Conservation (phyloP, 2,329 filamentous ascomycete species). For the Fusarium sublunatum region DNA sequence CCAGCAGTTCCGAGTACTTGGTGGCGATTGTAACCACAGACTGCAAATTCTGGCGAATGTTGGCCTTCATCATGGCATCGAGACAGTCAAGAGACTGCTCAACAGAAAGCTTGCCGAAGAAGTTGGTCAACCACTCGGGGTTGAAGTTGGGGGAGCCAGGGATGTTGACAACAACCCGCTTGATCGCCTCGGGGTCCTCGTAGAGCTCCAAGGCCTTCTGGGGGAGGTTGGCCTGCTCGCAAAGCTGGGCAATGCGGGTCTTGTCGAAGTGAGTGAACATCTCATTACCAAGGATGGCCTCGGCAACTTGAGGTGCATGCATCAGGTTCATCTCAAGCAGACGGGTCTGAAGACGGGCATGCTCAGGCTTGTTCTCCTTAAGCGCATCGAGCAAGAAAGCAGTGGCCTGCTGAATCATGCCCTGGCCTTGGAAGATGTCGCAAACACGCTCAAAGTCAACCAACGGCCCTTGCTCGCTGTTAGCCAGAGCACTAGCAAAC, state of each 20-base stretch:
- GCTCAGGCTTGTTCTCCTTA: conserved; percentile 93
- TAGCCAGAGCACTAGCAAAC: conserved; percentile 92
- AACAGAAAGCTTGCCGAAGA: conserved; percentile 93
- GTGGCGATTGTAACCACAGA: conserved; percentile 95
- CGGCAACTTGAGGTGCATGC: conserved; percentile 96
- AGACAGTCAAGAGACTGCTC: conserved; percentile 95
- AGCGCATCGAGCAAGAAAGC: conserved; percentile 97
- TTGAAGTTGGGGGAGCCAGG: conserved; percentile 85
- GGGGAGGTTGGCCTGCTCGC: conserved; percentile 89
- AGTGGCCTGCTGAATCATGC: conserved; percentile 96
- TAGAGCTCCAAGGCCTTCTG: conserved; percentile 94
- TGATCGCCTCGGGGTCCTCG: conserved; percentile 88
- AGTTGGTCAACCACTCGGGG: conserved; percentile 89
- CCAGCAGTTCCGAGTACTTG: conserved; percentile 96
- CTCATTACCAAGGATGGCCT: conserved; percentile 96
- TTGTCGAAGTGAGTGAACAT: conserved; percentile 99
- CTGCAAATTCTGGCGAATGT: conserved; percentile 97
- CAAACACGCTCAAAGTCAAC: conserved; percentile 95
- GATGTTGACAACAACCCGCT: conserved; percentile 88
- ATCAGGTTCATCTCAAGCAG: conserved; percentile 97
- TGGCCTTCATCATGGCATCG: conserved; percentile 94
- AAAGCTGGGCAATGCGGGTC: conserved; percentile 85
- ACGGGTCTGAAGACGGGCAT: conserved; percentile 91
- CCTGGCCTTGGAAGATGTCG: conserved; percentile 97
- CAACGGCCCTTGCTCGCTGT: conserved; percentile 85